Conservation (phyloP, 2,329 filamentous ascomycete genomes). For the Penicillium sp. region DNA sequence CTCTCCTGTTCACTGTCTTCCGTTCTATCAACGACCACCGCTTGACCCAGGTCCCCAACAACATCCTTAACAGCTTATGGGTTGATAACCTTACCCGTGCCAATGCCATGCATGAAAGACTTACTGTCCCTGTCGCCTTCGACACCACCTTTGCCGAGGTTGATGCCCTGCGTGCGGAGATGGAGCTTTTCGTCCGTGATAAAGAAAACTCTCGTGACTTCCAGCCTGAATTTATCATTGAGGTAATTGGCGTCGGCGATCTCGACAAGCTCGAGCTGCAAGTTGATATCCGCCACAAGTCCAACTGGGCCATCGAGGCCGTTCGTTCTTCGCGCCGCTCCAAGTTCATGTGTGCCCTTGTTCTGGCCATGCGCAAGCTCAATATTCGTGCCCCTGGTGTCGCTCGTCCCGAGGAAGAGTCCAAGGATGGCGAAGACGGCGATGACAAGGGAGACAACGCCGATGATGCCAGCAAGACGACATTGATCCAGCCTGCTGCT, state of each 20-base stretch:
- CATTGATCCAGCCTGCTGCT: constrained; percentile 5
- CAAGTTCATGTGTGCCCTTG: constrained; percentile 95
- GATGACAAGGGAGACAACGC: constrained; percentile 39
- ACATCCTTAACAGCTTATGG: constrained; percentile 87
- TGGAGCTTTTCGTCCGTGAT: constrained; percentile 78
- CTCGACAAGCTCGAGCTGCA: constrained; percentile 85
- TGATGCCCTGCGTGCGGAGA: constrained; percentile 77
- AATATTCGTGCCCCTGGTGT: constrained; percentile 83
- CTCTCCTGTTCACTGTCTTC: constrained; percentile 89
- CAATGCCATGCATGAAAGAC: constrained; percentile 84
- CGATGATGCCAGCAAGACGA: constrained; percentile 24
- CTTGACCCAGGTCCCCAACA: constrained; percentile 82
- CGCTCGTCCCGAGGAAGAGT: constrained; percentile 50
- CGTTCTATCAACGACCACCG: constrained; percentile 80
- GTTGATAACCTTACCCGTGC: constrained; percentile 91
- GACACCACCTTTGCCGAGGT: constrained; percentile 89
- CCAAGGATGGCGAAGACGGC: constrained; percentile 55
- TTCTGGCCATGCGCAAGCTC: constrained; percentile 79
- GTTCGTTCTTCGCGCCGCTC: constrained; percentile 78
- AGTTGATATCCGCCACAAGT: constrained; percentile 87
- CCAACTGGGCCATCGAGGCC: constrained; percentile 84
- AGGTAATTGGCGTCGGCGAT: constrained; percentile 75
- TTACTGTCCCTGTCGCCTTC: constrained; percentile 78
- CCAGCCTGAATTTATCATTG: constrained; percentile 76
- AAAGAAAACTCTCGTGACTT: constrained; percentile 91